Percentiles rank a stretch among this genome's conserved stretches.
phyloP scores from a whole-genome alignment of 208 protist species.

The Acanthamoeba royreba region DNA sequence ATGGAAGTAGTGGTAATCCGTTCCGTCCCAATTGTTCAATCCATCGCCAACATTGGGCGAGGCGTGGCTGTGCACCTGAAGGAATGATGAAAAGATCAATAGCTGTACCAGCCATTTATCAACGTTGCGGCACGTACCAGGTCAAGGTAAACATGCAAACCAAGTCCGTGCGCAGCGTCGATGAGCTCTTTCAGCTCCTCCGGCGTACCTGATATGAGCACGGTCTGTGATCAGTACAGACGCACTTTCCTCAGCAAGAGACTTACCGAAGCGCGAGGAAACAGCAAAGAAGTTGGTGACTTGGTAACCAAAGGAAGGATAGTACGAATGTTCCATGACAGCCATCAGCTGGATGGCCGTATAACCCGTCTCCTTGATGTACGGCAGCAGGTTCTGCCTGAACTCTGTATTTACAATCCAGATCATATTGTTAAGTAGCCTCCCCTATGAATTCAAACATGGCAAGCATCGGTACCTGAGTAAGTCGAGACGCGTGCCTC shows the following conservation, averaged over 20 bases:
- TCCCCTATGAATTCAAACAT: neutral
- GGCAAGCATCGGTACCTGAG: neutral
- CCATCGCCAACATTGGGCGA: constrained; percentile 87
- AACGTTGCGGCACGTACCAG: constrained; percentile 82
- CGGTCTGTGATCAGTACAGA: too few relatives aligned
- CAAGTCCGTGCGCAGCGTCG: constrained; percentile 77
- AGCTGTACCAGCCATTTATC: neutral
- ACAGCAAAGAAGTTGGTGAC: constrained; percentile 90
- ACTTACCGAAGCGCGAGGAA: constrained; percentile 69
- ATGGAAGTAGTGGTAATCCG: constrained; percentile 78
- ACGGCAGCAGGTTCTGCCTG: constrained; percentile 76
- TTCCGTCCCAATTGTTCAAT: constrained; percentile 85
- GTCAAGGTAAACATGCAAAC: constrained; percentile 86
- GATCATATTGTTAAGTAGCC: neutral
- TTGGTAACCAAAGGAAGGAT: constrained; percentile 90
- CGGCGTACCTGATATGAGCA: constrained; percentile 71
- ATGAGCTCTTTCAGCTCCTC: constrained; percentile 86
- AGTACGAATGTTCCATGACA: constrained; percentile 91
- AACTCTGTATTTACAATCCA: constrained; percentile 72
- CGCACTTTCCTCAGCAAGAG: neutral
- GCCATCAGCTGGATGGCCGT: constrained; percentile 91
- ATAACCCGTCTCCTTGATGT: constrained; percentile 82
- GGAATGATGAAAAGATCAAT: constrained; percentile 19
- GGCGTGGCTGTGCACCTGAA: constrained; percentile 71
- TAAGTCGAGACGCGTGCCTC: constrained; percentile 75